phyloP scores from a whole-genome alignment of 2,329 filamentous ascomycete genomes.

The Colletotrichum musae region DNA sequence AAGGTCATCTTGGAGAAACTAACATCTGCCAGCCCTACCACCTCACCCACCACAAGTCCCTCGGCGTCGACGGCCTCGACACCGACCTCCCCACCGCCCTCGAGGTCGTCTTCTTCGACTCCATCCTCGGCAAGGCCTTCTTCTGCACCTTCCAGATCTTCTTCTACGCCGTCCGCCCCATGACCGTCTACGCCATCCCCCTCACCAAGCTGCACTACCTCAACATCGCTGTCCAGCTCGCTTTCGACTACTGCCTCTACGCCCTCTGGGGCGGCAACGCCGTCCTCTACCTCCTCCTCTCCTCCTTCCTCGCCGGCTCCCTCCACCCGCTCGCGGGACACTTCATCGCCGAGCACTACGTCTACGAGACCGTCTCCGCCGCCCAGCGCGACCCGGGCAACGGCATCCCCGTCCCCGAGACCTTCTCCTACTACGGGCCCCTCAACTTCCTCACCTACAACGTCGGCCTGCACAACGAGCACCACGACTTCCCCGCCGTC shows the following conservation, averaged over 20 bases:
- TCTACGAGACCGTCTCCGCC: slow-evolving; percentile 76
- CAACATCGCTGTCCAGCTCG: slow-evolving; percentile 83
- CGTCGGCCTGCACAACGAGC: slow-evolving; percentile 97
- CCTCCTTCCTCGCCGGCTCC: slow-evolving; percentile 92
- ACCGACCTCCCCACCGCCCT: slow-evolving; percentile 94
- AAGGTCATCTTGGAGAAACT: slow-evolving; percentile 35
- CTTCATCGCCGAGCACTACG: slow-evolving; percentile 98
- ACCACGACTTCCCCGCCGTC: slow-evolving; percentile 97
- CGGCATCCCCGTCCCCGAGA: slow-evolving; percentile 84
- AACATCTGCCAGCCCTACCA: slow-evolving; percentile 82
- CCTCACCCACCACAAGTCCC: slow-evolving; percentile 98
- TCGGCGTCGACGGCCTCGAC: slow-evolving; percentile 95
- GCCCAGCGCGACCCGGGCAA: slow-evolving; percentile 71
- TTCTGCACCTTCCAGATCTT: slow-evolving; percentile 99
- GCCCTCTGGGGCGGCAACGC: slow-evolving; percentile 73
- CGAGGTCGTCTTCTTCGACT: slow-evolving; percentile 94
- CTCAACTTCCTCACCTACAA: slow-evolving; percentile 97
- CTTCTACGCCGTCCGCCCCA: slow-evolving; percentile 96
- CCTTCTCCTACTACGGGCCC: slow-evolving; percentile 95
- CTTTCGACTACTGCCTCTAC: slow-evolving; percentile 82
- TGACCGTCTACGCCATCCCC: slow-evolving; percentile 92
- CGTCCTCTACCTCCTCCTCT: slow-evolving; percentile 87
- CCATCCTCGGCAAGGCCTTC: slow-evolving; percentile 95
- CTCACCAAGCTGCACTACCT: slow-evolving; percentile 87
- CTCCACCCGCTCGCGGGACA: slow-evolving; percentile 96